These are phyloP conservation scores for Leucocoprinus birnbaumii DNA, from an alignment of 768 basidiomycete genomes.

Conservation along the genomic window DNA sequence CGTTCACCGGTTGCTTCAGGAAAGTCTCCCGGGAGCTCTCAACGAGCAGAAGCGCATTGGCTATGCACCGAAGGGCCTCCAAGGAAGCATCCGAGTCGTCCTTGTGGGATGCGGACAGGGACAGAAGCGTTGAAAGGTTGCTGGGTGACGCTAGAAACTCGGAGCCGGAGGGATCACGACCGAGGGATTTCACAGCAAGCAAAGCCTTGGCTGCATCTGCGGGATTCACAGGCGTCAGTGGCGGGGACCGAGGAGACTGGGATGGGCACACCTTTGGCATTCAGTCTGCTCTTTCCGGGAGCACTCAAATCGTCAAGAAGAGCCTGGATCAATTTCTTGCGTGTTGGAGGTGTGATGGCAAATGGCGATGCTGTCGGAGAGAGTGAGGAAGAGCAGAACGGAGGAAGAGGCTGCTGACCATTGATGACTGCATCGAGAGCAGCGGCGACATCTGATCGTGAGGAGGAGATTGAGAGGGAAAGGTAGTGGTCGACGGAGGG, in stretches of 20 bases:
- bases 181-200: constrained; percentile 71
- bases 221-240: not conserved
- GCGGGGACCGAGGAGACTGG: not conserved
- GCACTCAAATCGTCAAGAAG: constrained; percentile 60
- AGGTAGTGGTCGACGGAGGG: constrained; percentile 43
- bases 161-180: constrained; percentile 68
- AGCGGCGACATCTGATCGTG: constrained; percentile 39
- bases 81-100: constrained; percentile 56
- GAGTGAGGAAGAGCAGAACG: not conserved
- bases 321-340: constrained; percentile 51
- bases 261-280: constrained; percentile 47
- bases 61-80: constrained; percentile 74
- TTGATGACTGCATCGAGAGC: constrained; percentile 50
- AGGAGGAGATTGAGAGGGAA: constrained; percentile 43
- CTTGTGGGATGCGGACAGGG: constrained; percentile 49
- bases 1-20: constrained; percentile 55
- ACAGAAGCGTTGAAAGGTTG: constrained; percentile 57
- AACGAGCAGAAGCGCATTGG: constrained; percentile 75
- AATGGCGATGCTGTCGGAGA: constrained; percentile 40
- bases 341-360: constrained; percentile 42
- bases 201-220: constrained; percentile 72
- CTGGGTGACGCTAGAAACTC: constrained; percentile 48
- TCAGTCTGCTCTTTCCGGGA: constrained; percentile 43
- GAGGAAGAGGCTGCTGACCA: constrained; percentile 30
- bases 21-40: constrained; percentile 59